Evolutionary conservation across 371 early-diverging fungal species (phyloP), one percentile per base, ranked within the genome.

Genomic region (Apophysomyces ossiformis): DNA sequence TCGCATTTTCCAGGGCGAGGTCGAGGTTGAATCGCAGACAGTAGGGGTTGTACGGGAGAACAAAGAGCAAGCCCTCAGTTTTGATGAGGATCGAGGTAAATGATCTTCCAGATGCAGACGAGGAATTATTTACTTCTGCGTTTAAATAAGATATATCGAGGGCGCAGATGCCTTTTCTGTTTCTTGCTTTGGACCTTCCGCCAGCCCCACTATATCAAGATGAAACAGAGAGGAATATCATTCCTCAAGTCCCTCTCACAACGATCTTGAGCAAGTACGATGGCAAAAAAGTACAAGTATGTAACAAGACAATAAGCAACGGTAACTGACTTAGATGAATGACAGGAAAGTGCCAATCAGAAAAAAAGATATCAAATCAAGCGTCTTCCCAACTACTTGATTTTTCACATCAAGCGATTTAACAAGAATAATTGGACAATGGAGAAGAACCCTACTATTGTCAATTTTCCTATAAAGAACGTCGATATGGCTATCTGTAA

Each of bases 391-490:
- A 79, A 83, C 36, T 98, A 92, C 71, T 77, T 99, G 13, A 93
- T 98, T 41, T 88, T 98, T 60, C 92, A 95, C 71, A 89, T 97
- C 63, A 95, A 95, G 72, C 85, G 99, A 39, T 96, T 99, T 69
- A 87, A 89, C 7, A 96, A 94, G 73, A 95, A 94, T 77, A 93
- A 90, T 67, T 95, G 92, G 85, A 77, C 86, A 7, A 66, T 74
- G 9, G 99, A 99, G 72, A 96, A 96, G 83, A 98, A 98, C 71
- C 96, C 95, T 0, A 99, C 99, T 4, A 97, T 99, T 70, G 97
- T 99, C n/a, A 96, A 93, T 65, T 98, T 94, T 61, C 95, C 97
- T 1, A 90, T 96, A 64, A 89, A 89, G 62, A 88, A 91, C 59
- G 71, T 97, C 4, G 91, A 95, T 65, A 88, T 98, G 90, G 71